Evolutionary conservation across 139 green algal genomes (phyloP).

Genomic region (Haematococcus lacustris): DNA sequence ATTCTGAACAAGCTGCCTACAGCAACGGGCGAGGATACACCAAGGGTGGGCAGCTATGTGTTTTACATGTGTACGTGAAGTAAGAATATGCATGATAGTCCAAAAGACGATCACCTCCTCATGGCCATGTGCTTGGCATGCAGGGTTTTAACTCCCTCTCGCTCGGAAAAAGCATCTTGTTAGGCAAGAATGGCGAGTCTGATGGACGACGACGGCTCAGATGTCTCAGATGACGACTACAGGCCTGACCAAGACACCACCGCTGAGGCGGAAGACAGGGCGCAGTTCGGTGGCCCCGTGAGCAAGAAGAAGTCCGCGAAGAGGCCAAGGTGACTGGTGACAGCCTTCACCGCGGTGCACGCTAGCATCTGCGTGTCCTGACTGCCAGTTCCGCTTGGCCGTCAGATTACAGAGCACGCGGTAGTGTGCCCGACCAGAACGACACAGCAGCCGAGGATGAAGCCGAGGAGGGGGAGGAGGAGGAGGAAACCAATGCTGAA

Average conservation of each 20-base stretch:
- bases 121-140: too few relatives aligned
- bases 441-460: conserved; percentile 8
- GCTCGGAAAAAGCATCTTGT: too few relatives aligned
- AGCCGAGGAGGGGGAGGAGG: conserved; percentile 7
- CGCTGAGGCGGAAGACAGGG: conserved; percentile 23
- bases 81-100: too few relatives aligned
- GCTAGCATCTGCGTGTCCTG: not conserved
- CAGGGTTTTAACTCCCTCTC: too few relatives aligned
- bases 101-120: too few relatives aligned
- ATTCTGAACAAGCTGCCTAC: too few relatives aligned
- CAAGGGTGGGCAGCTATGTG: too few relatives aligned
- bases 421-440: not conserved
- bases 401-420: not conserved
- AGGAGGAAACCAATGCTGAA: conserved; percentile 4
- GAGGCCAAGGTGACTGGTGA: not conserved
- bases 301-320: not conserved
- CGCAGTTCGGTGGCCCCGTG: not conserved
- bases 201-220: too few relatives aligned
- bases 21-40: too few relatives aligned
- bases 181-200: too few relatives aligned
- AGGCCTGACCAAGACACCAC: conserved; percentile 38
- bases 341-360: not conserved
- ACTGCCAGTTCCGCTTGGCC: not conserved
- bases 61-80: too few relatives aligned
- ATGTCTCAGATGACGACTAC: conserved; percentile 72